A percentile compares a stretch with the other conserved stretches of the same genome.
Conservation (phyloP, 768 basidiomycete species). For the Agaricus subrufescens region DNA sequence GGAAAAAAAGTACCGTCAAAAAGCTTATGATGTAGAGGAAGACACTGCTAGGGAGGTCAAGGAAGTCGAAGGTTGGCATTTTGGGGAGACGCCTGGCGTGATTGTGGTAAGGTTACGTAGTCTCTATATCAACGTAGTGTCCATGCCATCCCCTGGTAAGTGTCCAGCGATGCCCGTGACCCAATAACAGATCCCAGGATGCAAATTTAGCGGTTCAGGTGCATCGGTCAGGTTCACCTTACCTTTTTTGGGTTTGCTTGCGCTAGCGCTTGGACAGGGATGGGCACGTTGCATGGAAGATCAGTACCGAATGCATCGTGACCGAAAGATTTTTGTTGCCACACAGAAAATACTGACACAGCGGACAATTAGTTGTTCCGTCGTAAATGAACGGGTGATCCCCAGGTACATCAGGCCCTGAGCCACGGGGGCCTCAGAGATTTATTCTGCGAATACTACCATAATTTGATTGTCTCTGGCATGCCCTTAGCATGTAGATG, state of each 20-base stretch:
- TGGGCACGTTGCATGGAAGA: not conserved
- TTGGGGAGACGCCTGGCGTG: not conserved
- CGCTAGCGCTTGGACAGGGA: not conserved
- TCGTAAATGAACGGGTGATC: too few species aligned
- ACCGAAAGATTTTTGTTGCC: not conserved
- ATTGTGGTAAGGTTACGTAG: not conserved
- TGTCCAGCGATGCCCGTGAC: not conserved
- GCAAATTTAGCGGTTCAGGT: too few species aligned
- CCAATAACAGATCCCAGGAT: too few species aligned
- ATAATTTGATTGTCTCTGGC: too few species aligned
- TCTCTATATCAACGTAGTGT: not conserved
- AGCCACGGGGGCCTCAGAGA: too few species aligned
- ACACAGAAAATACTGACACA: not conserved
- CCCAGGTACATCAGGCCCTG: too few species aligned
- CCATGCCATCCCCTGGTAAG: not conserved
- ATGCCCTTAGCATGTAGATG: too few species aligned
- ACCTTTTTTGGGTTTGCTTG: not conserved
- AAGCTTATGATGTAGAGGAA: not conserved
- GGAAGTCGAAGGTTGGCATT: not conserved
- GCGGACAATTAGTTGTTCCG: too few species aligned
- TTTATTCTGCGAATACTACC: too few species aligned
- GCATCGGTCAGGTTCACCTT: too few species aligned
- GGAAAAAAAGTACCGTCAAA: not conserved
- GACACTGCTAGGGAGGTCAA: not conserved
- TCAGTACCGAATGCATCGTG: too few species aligned